phyloP scores from a whole-genome alignment of 1,284 basidiomycete species.

The Naganishia albida region DNA sequence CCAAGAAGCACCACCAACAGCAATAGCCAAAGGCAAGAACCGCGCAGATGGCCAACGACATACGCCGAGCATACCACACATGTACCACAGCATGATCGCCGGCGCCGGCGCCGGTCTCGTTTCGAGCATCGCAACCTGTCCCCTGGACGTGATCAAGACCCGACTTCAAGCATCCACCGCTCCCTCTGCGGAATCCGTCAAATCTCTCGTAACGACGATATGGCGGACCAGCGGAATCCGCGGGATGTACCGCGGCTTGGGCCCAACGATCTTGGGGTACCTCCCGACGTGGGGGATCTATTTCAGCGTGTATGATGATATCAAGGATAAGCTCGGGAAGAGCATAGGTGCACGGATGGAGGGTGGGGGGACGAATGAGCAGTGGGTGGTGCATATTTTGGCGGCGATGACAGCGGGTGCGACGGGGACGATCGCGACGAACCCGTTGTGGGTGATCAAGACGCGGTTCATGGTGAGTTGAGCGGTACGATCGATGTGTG shows the following conservation, averaged over 20 bases:
- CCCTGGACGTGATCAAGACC: constrained; percentile 96
- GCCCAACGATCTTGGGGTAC: constrained; percentile 92
- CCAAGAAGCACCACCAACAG: constrained; percentile 3
- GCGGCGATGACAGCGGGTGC: constrained; percentile 93
- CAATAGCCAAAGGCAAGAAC: constrained; percentile 1
- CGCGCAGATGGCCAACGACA: not conserved
- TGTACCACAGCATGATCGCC: constrained; percentile 55
- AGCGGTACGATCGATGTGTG: constrained; percentile 10
- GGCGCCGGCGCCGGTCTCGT: constrained; percentile 73
- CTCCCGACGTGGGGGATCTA: constrained; percentile 98
- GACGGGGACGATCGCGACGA: constrained; percentile 83
- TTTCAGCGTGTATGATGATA: constrained; percentile 93
- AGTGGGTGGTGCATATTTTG: constrained; percentile 67
- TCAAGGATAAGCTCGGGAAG: constrained; percentile 64
- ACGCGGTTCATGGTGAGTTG: constrained; percentile 88
- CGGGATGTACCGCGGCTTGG: constrained; percentile 88
- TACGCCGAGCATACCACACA: constrained; percentile 38
- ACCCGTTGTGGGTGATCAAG: constrained; percentile 95
- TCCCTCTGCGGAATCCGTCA: constrained; percentile 69
- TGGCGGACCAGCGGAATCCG: constrained; percentile 72
- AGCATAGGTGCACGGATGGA: constrained; percentile 15
- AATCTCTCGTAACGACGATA: constrained; percentile 73
- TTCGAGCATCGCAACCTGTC: constrained; percentile 91
- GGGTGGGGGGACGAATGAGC: constrained; percentile 30
- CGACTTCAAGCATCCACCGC: constrained; percentile 85